phyloP scores from a whole-genome alignment of 176 grass and related monocot genomes.

The Alopecurus myosuroides region DNA sequence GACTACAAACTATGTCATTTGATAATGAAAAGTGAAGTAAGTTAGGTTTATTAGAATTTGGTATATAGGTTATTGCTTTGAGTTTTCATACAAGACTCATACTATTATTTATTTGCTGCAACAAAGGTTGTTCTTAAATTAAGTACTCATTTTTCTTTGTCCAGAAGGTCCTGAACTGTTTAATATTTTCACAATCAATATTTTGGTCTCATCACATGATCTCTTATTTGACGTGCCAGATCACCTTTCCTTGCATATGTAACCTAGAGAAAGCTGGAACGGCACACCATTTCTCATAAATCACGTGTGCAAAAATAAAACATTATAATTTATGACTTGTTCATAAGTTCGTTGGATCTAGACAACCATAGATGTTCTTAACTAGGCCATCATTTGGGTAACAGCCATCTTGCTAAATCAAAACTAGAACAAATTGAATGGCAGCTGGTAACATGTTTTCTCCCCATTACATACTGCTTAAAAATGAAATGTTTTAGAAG shows the following conservation, averaged over 20 bases:
- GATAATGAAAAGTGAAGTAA: not conserved
- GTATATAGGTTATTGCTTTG: not conserved
- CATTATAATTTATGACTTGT: not conserved
- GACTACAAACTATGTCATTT: not conserved
- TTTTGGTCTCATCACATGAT: not conserved
- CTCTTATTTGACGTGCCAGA: not conserved
- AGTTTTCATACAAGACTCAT: not conserved
- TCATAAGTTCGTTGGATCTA: not conserved
- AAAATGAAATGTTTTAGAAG: slow-evolving; percentile 19
- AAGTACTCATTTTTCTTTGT: not conserved
- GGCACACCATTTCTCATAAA: not conserved
- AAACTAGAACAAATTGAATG: not conserved
- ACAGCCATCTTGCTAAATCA: not conserved
- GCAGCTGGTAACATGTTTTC: not conserved
- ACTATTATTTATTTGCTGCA: not conserved
- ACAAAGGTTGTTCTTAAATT: not conserved
- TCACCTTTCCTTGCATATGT: not conserved
- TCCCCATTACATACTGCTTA: not conserved
- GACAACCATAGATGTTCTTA: slow-evolving; percentile 6
- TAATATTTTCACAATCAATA: not conserved
- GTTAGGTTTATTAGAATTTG: not conserved
- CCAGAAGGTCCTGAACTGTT: not conserved
- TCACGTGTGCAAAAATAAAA: not conserved
- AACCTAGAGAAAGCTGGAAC: slow-evolving; percentile 15
- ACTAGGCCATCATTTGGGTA: not conserved